Evolutionary conservation across 2,329 filamentous ascomycete species (phyloP), one percentile per base, ranked within the genome.

Genomic region (Apiospora marii): DNA sequence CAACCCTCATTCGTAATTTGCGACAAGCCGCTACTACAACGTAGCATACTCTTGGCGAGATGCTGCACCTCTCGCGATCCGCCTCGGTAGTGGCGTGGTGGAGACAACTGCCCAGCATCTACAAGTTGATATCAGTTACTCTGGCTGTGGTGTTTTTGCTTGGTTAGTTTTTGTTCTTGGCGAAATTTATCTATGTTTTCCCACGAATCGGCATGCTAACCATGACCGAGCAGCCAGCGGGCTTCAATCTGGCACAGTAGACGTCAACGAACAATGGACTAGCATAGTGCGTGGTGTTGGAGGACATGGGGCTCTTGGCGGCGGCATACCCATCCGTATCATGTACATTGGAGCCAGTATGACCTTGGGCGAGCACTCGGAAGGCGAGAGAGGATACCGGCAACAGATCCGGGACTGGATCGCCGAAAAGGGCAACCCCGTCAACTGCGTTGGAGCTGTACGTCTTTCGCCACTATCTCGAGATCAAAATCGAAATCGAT

Each of bases 401-500:
- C 76, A 76, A 49, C 73, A 79, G n/a, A 61, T 80, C 14, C 78
- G 77, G 41, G 76, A 78, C 27, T 75, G 74, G 70, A 75, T 80
- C 61, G 75, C 74, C 44, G 72, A 72, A 2, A 72, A 73, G 68
- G 78, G 78, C 1, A 78, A 78, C 43, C 73, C 74, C 0, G 78
- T 80, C 22, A 79, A 80, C 73, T 76, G 53, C 71, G 78, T 79
- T 10, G 78, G 78, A 22, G 46, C 68, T 37, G 48, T 51, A 37
- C 34, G 68, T 51, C 37, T 48, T 48, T 24, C 37, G 10, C 64
- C 64, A 46, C 41, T 10, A 14, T 16, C 61, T 6, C 10, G 24
- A 67, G 6, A 27, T 16, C 19, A 30, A 19, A n/a, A 16, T 0
- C 22, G 7, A n/a, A 7, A 4, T 37, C 22, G 24, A 37, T 8